These are phyloP conservation scores for Leptosphaerulina australis DNA, from an alignment of 2,329 filamentous ascomycete species.

Conservation along the genomic window DNA sequence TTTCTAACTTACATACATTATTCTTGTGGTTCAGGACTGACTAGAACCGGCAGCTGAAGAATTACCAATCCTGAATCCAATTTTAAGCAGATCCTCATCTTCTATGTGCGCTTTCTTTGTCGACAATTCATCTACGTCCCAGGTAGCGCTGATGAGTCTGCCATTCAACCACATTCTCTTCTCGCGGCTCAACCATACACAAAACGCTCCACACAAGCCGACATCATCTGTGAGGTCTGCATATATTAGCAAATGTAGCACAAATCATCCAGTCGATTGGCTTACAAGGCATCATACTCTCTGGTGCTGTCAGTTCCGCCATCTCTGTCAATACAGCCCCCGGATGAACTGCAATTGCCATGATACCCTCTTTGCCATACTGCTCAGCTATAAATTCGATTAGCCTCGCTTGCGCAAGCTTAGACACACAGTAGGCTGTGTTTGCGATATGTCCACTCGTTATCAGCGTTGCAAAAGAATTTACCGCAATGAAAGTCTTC, in stretches of 20 bases:
- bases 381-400: conserved; percentile 37
- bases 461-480: conserved; percentile 44
- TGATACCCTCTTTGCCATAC: conserved; percentile 30
- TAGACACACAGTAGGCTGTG: conserved; percentile 39
- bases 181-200: conserved; percentile 42
- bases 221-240: conserved; percentile 40
- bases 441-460: conserved; percentile 51
- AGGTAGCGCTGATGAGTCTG: conserved; percentile 35
- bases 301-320: conserved; percentile 31
- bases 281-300: conserved; percentile 37
- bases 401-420: conserved; percentile 38
- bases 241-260: neutral
- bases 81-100: conserved; percentile 37
- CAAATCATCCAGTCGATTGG: neutral
- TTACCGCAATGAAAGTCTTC: conserved; percentile 36
- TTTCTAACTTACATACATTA: neutral
- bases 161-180: conserved; percentile 42
- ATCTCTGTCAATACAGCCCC: conserved; percentile 41
- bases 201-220: conserved; percentile 40
- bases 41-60: neutral
- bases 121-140: conserved; percentile 40
- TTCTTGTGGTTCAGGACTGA: neutral
- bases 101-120: conserved; percentile 30
- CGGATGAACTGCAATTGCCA: conserved; percentile 38
- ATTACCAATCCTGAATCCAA: conserved; percentile 28